These are phyloP conservation scores for Coffea canephora DNA, from an alignment of 257 asterid species.

Conservation along the genomic window DNA sequence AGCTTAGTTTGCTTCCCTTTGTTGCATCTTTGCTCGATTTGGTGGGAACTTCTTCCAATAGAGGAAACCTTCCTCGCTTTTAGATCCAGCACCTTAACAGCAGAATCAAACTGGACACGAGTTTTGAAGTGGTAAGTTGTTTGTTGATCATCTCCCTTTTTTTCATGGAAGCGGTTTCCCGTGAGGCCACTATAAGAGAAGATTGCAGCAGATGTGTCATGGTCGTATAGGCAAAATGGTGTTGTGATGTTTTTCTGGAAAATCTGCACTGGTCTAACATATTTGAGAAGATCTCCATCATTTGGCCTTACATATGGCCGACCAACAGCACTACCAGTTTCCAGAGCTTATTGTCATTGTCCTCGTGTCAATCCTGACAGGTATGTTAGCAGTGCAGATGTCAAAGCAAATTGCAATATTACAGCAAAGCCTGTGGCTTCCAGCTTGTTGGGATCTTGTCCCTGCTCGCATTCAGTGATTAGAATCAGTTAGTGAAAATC, in stretches of 20 bases:
- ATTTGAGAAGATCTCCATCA: conserved; percentile 26
- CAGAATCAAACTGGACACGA: conserved; percentile 21
- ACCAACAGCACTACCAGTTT: conserved; percentile 20
- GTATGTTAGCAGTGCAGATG: too few relatives aligned
- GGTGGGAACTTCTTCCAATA: too few relatives aligned
- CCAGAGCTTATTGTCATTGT: too few relatives aligned
- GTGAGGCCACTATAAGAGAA: conserved; percentile 48
- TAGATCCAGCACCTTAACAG: too few relatives aligned
- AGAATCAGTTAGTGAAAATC: neutral
- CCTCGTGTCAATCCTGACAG: too few relatives aligned
- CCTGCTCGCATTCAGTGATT: conserved; percentile 29
- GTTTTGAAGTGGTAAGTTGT: neutral
- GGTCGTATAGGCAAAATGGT: conserved; percentile 24
- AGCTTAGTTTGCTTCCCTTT: too few relatives aligned
- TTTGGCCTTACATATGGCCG: conserved; percentile 67
- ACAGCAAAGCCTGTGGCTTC: conserved; percentile 51
- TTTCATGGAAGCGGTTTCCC: conserved; percentile 50
- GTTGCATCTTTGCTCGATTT: too few relatives aligned
- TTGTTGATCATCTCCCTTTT: too few relatives aligned
- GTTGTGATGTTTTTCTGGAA: conserved; percentile 35
- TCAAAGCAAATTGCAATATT: conserved; percentile 14
- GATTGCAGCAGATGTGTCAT: conserved; percentile 36
- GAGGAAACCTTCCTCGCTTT: too few relatives aligned
- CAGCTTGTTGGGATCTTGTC: conserved; percentile 37
- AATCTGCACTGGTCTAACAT: conserved; percentile 44